phyloP scores from a whole-genome alignment of 1,284 basidiomycete species.

The Heterobasidion irregulare region DNA sequence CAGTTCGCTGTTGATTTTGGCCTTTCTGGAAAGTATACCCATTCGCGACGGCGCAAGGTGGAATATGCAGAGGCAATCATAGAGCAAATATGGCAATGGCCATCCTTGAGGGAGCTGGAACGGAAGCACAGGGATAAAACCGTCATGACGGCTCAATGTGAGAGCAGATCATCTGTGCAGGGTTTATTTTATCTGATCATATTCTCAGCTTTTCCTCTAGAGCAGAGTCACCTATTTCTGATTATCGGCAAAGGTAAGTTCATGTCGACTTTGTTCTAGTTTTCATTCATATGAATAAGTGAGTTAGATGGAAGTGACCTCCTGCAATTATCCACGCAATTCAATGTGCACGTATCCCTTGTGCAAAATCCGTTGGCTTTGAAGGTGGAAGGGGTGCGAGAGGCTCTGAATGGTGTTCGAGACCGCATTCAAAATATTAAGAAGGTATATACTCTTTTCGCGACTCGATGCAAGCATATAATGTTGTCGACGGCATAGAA shows the following conservation, averaged over 20 bases:
- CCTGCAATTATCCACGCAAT: conserved; percentile 45
- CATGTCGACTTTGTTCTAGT: background rate
- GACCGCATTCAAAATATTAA: conserved; percentile 11
- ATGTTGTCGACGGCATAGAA: conserved; percentile 24
- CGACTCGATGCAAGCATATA: background rate
- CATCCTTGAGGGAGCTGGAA: conserved; percentile 44
- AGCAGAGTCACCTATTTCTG: conserved; percentile 55
- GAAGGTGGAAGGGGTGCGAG: conserved; percentile 49
- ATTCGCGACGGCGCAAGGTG: conserved; percentile 29
- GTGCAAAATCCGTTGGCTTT: conserved; percentile 47
- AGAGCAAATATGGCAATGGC: conserved; percentile 61
- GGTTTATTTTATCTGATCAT: background rate
- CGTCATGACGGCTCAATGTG: conserved; percentile 43
- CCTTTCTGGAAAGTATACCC: conserved; percentile 24
- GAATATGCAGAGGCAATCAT: conserved; percentile 50
- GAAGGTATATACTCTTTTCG: conserved; percentile 24
- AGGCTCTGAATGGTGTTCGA: conserved; percentile 2
- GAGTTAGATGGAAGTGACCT: conserved; percentile 54
- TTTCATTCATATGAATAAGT: background rate
- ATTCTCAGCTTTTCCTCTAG: conserved; percentile 44
- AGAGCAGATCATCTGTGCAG: conserved; percentile 15
- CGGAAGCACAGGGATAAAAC: conserved; percentile 41
- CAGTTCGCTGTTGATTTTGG: conserved; percentile 40
- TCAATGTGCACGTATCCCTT: conserved; percentile 54
- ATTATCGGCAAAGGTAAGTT: conserved; percentile 63